These are phyloP conservation scores for Brassica hybrid DNA, from an alignment of 441 rosid species.

Conservation along the genomic window DNA sequence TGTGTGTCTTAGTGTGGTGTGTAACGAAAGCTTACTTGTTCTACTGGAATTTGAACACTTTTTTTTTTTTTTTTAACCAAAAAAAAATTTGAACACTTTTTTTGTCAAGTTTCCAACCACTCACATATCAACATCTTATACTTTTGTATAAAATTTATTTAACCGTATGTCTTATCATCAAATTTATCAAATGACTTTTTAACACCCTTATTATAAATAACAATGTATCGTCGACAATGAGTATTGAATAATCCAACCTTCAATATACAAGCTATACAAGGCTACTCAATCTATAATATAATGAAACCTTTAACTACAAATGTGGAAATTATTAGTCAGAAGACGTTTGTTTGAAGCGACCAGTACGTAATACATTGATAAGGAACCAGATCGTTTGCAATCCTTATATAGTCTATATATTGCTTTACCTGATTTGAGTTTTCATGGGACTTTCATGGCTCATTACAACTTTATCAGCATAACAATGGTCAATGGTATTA, in stretches of 20 bases:
- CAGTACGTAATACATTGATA: background rate
- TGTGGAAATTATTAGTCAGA: background rate
- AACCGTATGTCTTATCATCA: background rate
- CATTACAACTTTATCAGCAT: background rate
- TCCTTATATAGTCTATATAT: slow-evolving; percentile 7
- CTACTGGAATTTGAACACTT: slow-evolving; percentile 60
- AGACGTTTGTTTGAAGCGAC: background rate
- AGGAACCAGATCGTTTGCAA: background rate
- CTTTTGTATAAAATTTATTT: background rate
- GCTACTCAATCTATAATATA: background rate
- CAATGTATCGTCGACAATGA: background rate
- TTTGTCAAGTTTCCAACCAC: slow-evolving; percentile 56
- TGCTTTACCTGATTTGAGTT: background rate
- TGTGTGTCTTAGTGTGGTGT: slow-evolving; percentile 43
- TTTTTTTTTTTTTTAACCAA: too few relatives aligned
- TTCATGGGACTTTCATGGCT: background rate
- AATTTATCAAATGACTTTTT: background rate
- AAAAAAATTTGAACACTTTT: slow-evolving; percentile 50
- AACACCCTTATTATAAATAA: background rate
- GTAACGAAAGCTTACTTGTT: slow-evolving; percentile 65
- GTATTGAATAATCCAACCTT: background rate
- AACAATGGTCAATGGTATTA: background rate
- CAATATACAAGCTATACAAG: background rate
- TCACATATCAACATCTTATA: slow-evolving; percentile 34
- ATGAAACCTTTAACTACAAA: background rate